These are phyloP conservation scores for Aphanomyces cochlioides DNA, from an alignment of 352 stramenopile species.

Conservation along the genomic window DNA sequence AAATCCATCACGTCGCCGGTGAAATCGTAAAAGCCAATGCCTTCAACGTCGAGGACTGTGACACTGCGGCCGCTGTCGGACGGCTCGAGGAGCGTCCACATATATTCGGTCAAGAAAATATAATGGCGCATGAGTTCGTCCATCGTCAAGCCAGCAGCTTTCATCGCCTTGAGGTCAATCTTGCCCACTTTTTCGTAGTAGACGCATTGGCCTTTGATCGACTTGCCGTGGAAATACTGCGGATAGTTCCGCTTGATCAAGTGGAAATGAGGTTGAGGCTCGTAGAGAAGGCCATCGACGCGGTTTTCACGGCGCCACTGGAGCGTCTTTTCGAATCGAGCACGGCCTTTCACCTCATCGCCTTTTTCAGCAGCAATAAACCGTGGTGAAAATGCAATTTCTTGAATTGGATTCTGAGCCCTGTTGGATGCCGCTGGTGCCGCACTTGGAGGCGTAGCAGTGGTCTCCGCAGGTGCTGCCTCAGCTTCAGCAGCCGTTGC, in stretches of 20 bases:
- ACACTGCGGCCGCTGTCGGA: slow-evolving; percentile 66
- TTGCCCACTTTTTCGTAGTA: slow-evolving; percentile 85
- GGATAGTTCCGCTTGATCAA: slow-evolving; percentile 91
- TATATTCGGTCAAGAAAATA: slow-evolving; percentile 91
- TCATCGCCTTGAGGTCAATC: slow-evolving; percentile 82
- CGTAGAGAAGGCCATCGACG: slow-evolving; percentile 85
- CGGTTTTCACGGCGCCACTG: slow-evolving; percentile 82
- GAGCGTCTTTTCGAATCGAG: slow-evolving; percentile 71
- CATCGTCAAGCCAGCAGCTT: slow-evolving; percentile 82
- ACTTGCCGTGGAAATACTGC: slow-evolving; percentile 86
- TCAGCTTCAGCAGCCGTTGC: neutral
- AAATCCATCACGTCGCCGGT: slow-evolving; percentile 85
- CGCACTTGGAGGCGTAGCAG: neutral
- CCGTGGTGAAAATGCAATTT: slow-evolving; percentile 64
- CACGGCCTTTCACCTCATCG: slow-evolving; percentile 70
- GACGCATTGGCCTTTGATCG: slow-evolving; percentile 52
- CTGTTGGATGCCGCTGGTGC: neutral
- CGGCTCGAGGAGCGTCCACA: slow-evolving; percentile 81
- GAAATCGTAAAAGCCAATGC: slow-evolving; percentile 86
- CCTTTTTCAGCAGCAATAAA: slow-evolving; percentile 85
- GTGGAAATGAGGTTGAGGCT: slow-evolving; percentile 72
- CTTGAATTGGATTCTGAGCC: neutral
- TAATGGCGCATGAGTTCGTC: slow-evolving; percentile 86
- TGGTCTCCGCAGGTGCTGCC: neutral
- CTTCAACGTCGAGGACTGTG: slow-evolving; percentile 78